Conservation (phyloP, 163 green algal genomes). For the Coccomyxa subellipsoidea region DNA sequence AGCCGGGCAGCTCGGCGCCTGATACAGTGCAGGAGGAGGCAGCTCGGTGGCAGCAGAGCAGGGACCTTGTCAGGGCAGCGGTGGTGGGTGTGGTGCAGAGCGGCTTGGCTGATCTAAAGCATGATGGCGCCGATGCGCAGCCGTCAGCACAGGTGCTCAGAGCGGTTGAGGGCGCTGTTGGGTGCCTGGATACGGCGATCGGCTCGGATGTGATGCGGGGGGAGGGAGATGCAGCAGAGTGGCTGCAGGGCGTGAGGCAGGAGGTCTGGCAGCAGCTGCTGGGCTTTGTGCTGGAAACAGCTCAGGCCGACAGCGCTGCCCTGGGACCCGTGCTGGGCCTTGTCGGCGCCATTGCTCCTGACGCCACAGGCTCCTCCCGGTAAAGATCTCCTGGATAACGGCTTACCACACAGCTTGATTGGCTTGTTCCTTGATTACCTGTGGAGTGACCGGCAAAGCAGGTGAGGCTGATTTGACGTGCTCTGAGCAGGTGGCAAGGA, state of each 20-base stretch:
- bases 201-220: not conserved
- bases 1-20: not conserved
- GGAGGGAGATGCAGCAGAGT: not conserved
- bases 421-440: too few species aligned
- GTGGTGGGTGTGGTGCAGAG: not conserved
- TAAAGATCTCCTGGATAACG: too few species aligned
- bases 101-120: not conserved
- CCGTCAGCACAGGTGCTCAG: not conserved
- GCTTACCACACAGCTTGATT: too few species aligned
- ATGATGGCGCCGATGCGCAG: not conserved
- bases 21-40: not conserved
- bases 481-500: not conserved
- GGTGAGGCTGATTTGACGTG: too few species aligned
- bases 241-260: not conserved
- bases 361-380: not conserved
- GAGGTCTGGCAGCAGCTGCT: constrained; percentile 1
- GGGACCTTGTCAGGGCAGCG: not conserved
- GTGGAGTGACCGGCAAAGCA: too few species aligned
- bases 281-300: not conserved
- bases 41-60: too few species aligned
- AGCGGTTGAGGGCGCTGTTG: not conserved
- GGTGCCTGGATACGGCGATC: not conserved
- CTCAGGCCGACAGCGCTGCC: not conserved
- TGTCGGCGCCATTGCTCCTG: not conserved
- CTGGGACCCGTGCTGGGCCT: not conserved